Conservation (phyloP, 495 filamentous ascomycete species). For the Xylaria scruposa region DNA sequence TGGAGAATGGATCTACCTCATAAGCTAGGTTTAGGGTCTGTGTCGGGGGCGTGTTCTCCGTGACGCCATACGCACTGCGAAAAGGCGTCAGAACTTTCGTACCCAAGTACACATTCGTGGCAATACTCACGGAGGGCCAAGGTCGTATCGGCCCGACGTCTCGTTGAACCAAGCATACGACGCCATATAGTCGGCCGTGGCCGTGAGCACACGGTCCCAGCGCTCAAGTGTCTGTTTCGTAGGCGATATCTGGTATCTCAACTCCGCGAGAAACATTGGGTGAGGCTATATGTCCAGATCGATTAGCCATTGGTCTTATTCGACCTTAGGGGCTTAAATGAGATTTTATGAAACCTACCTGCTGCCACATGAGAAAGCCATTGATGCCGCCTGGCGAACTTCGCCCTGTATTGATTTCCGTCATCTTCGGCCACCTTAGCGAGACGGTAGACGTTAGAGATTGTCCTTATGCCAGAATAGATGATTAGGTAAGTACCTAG, state of each 20-base stretch:
- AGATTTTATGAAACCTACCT: conserved; percentile 28
- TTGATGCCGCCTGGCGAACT: conserved; percentile 55
- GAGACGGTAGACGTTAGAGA: neutral
- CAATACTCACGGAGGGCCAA: conserved; percentile 45
- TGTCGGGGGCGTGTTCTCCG: conserved; percentile 50
- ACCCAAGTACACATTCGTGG: neutral
- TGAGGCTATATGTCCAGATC: conserved; percentile 36
- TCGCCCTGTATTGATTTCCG: conserved; percentile 49
- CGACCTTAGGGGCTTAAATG: neutral
- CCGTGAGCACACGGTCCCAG: conserved; percentile 47
- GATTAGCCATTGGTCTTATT: neutral
- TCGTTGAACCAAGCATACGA: conserved; percentile 51
- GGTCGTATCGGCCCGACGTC: conserved; percentile 46
- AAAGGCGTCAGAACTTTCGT: neutral
- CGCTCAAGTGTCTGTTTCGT: conserved; percentile 42
- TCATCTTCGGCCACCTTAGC: conserved; percentile 55
- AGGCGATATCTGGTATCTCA: conserved; percentile 46
- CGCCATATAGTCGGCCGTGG: conserved; percentile 50
- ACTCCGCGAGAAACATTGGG: conserved; percentile 48
- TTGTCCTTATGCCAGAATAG: neutral
- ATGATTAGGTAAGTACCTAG: conserved; percentile 32
- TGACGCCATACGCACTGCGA: conserved; percentile 43
- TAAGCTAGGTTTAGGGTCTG: conserved; percentile 46
- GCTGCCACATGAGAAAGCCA: conserved; percentile 50
- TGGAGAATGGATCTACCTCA: conserved; percentile 26